These are phyloP conservation scores for Pseudofabraea citricarpa DNA, from an alignment of 2,329 filamentous ascomycete species.

Conservation along the genomic window DNA sequence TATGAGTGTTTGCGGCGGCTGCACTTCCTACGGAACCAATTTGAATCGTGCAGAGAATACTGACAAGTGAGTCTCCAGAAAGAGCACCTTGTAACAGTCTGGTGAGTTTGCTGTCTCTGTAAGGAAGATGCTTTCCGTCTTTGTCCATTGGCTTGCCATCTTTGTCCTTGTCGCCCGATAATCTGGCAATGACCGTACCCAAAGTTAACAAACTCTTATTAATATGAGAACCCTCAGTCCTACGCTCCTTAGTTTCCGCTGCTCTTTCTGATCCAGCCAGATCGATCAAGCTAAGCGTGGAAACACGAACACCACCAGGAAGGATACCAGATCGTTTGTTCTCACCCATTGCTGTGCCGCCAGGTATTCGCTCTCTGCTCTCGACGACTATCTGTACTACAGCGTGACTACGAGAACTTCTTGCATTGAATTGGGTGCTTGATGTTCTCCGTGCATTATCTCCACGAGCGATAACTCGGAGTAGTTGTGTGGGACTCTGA, in stretches of 20 bases:
- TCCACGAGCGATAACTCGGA: conserved; percentile 90
- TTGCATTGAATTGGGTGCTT: conserved; percentile 94
- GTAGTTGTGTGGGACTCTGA: conserved; percentile 90
- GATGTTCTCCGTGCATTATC: conserved; percentile 86
- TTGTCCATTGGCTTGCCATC: conserved; percentile 68
- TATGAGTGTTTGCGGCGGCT: conserved; percentile 69
- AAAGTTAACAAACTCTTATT: conserved; percentile 96
- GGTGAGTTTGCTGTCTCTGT: conserved; percentile 96
- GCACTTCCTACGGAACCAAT: conserved; percentile 72
- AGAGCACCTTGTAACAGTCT: conserved; percentile 86
- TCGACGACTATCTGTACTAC: conserved; percentile 99
- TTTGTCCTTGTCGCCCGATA: conserved; percentile 88
- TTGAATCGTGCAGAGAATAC: conserved; percentile 95
- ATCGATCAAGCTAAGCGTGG: conserved; percentile 92
- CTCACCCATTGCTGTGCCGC: conserved; percentile 39
- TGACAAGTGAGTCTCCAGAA: conserved; percentile 90
- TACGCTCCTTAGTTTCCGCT: conserved; percentile 88
- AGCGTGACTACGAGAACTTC: conserved; percentile 95
- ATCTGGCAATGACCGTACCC: conserved; percentile 86
- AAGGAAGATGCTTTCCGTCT: conserved; percentile 88
- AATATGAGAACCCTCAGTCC: conserved; percentile 94
- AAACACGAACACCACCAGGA: conserved; percentile 90
- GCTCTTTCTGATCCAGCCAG: conserved; percentile 94
- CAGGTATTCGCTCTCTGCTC: conserved; percentile 77
- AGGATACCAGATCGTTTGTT: conserved; percentile 64